Conservation (phyloP, 257 asterid genomes). For the Nicotiana undulata region DNA sequence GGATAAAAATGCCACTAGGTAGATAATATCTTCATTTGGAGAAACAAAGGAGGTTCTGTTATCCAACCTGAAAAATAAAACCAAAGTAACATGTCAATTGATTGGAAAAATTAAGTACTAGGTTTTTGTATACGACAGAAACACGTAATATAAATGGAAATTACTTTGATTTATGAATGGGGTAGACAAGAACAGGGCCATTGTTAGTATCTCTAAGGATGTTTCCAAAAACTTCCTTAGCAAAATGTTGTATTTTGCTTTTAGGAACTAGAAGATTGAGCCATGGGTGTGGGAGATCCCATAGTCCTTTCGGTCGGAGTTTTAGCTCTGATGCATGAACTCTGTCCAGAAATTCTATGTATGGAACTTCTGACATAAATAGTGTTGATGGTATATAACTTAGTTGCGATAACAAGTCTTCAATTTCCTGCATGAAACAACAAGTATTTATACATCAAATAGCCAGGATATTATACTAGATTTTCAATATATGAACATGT, state of each 20-base stretch:
- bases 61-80: slow-evolving; percentile 55
- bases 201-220: slow-evolving; percentile 56
- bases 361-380: slow-evolving; percentile 57
- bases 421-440: slow-evolving; percentile 50
- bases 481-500: neutral
- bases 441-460: neutral
- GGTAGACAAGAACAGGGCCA: slow-evolving; percentile 83
- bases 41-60: slow-evolving; percentile 72
- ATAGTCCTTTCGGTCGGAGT: slow-evolving; percentile 60
- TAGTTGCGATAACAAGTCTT: slow-evolving; percentile 47
- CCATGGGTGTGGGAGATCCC: slow-evolving; percentile 98
- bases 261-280: slow-evolving; percentile 78
- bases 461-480: neutral
- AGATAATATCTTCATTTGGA: slow-evolving; percentile 80
- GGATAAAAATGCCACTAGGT: slow-evolving; percentile 69
- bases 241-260: slow-evolving; percentile 55
- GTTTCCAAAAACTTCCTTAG: slow-evolving; percentile 61
- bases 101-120: neutral
- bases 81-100: neutral
- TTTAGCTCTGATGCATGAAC: slow-evolving; percentile 66
- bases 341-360: slow-evolving; percentile 77
- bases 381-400: slow-evolving; percentile 74
- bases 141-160: neutral
- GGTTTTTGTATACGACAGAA: neutral
- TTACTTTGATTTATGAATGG: slow-evolving; percentile 82